Base-by-base conservation (phyloP, 2,329 filamentous ascomycete species). In the Macrophomina phaseolina region DNA sequence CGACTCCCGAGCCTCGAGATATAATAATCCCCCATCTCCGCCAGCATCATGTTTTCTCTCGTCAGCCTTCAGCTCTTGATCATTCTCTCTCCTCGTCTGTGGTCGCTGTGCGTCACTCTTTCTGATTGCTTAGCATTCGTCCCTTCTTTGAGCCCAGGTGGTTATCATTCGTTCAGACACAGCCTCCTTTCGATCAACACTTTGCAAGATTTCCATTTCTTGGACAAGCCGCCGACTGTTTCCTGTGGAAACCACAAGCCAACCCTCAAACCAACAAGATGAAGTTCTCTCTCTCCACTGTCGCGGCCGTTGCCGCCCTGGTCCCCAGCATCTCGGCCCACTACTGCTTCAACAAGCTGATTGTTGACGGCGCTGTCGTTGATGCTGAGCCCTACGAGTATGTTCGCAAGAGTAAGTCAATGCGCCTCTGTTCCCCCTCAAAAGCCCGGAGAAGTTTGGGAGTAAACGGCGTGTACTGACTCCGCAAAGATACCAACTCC, bases 331-430 rank as follows among this genome's bases (percentile, higher is more conserved):
- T 70, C 64, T 69, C 73, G 23, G 75, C 75, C 4, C 76, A 78
- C 67, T 78, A 78, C 71, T 78, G 77, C 69, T 77, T 78, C 72
- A 77, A 77, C 68, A 71, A 71, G 4, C 71, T 78, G 11, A 75
- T 77, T 28, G 76, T 78, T 52, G 76, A 78, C 65, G 74, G 73
- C 42, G 66, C 70, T 3, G 72, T 76, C 36, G 75, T 75, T 51
- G 74, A 74, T 69, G 73, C 76, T 45, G 58, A 62, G 58, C 58
- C 42, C 30, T 62, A 62, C 58, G 42, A 62, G 42, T 62, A 62
- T 23, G 58, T 62, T 12, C 42, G 58, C 42, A 23, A 62, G 58
- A 62, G 40, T 45, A n/a, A 45, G 40, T 14, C 14, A 12, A 45
- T 18, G 18, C 18, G 16, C 16, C 40, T 14, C 40, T n/a, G 4